Percentiles rank a stretch among this genome's conserved stretches.
Evolutionary conservation across 495 filamentous ascomycete genomes (phyloP).

Genomic region (Neurospora sp.): DNA sequence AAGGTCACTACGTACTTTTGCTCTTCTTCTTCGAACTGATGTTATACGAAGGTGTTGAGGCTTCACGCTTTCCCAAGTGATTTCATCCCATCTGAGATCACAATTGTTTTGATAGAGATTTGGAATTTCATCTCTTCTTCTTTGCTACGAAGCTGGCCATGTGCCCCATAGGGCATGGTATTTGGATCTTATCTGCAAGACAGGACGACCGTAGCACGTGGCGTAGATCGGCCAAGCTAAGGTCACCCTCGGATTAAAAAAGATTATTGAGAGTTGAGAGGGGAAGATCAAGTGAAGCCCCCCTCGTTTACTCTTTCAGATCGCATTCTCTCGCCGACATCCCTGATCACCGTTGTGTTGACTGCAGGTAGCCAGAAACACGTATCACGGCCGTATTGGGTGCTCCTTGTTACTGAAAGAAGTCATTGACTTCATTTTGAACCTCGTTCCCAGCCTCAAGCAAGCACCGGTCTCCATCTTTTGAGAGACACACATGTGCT

Average conservation of each 20-base stretch:
- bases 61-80: background rate
- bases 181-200: background rate
- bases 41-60: background rate
- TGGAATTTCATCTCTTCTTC: background rate
- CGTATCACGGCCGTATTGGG: background rate
- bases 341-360: background rate
- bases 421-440: background rate
- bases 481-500: background rate
- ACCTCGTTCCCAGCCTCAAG: background rate
- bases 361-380: background rate
- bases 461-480: background rate
- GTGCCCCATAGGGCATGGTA: background rate
- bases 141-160: background rate
- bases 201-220: background rate
- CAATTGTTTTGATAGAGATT: background rate
- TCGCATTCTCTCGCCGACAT: background rate
- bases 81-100: background rate
- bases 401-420: background rate
- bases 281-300: background rate
- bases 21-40: background rate
- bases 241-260: background rate
- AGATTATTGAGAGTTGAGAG: background rate
- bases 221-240: background rate
- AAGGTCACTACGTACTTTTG: background rate
- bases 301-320: background rate